Evolutionary conservation across 2,329 filamentous ascomycete genomes (phyloP).

Genomic region (Xylaria hypoxylon): DNA sequence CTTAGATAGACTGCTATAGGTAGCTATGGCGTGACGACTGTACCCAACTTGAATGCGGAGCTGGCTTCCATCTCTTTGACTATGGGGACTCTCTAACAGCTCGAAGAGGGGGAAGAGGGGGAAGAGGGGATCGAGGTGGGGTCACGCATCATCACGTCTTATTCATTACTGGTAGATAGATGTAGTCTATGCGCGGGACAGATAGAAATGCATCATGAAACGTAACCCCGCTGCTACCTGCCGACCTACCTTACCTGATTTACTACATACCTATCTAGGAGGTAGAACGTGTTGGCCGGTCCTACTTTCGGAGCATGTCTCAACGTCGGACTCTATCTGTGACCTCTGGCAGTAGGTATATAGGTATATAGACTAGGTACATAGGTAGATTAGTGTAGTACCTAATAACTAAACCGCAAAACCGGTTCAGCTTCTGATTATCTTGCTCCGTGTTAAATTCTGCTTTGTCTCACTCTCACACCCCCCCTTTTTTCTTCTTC

Average conservation of each 20-base stretch:
- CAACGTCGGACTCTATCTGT: not conserved
- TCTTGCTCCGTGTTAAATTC: constrained; percentile 4
- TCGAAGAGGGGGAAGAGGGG: not conserved
- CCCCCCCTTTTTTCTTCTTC: not conserved
- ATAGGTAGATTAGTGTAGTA: not conserved
- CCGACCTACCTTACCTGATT: no score
- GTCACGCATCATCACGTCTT: not conserved
- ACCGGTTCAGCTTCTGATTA: not conserved
- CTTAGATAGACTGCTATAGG: not conserved
- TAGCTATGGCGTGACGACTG: constrained; percentile 4
- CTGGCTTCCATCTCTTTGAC: no score
- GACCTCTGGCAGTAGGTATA: no score
- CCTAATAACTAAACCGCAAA: no score
- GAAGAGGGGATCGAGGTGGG: constrained; percentile 2
- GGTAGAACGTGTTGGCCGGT: no score
- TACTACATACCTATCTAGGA: no score
- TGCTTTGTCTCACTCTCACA: not conserved
- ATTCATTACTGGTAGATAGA: not conserved
- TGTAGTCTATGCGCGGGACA: not conserved
- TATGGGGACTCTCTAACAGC: no score
- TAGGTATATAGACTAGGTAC: not conserved
- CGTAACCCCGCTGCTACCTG: constrained; percentile 29
- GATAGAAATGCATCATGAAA: constrained; percentile 13
- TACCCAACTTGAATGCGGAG: no score
- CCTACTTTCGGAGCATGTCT: no score